These are phyloP conservation scores for Salvia sclarea DNA, from an alignment of 305 asterid genomes.

Conservation along the genomic window DNA sequence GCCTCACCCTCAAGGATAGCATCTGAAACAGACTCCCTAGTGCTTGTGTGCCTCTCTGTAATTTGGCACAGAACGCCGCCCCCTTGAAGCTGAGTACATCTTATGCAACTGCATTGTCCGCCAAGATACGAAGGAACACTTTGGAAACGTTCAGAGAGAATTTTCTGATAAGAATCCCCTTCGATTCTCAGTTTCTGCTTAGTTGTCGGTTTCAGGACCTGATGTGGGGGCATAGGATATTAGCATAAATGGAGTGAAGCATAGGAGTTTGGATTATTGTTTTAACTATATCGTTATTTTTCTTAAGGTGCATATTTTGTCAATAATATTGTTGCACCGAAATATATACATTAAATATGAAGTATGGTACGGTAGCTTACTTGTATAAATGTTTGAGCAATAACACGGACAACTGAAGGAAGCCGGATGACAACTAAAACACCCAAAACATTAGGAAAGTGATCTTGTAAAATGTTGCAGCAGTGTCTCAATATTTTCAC, in stretches of 20 bases:
- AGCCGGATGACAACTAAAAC: slow-evolving; percentile 72
- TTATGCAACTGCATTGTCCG: slow-evolving; percentile 72
- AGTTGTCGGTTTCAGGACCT: slow-evolving; percentile 88
- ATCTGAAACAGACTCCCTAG: slow-evolving; percentile 33
- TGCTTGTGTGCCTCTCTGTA: slow-evolving; percentile 25
- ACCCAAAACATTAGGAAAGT: slow-evolving; percentile 88
- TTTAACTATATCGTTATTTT: too few relatives aligned
- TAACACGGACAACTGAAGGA: slow-evolving; percentile 82
- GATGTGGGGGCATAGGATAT: slow-evolving; percentile 18
- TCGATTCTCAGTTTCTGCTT: slow-evolving; percentile 76
- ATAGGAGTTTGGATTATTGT: too few relatives aligned
- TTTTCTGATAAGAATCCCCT: slow-evolving; percentile 59
- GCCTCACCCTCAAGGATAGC: slow-evolving; percentile 31
- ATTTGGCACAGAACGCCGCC: slow-evolving; percentile 27
- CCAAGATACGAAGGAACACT: slow-evolving; percentile 81
- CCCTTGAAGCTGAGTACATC: slow-evolving; percentile 45
- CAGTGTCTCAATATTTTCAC: slow-evolving; percentile 81
- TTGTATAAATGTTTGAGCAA: slow-evolving; percentile 78
- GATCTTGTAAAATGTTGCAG: slow-evolving; percentile 73
- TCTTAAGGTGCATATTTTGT: too few relatives aligned
- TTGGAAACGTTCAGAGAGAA: slow-evolving; percentile 54
- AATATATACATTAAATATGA: neutral
- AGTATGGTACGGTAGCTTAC: slow-evolving; percentile 44
- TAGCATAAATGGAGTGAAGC: slow-evolving; percentile 3
- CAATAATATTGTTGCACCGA: neutral